A percentile compares a stretch with the other conserved stretches of the same genome.
phyloP scores from a whole-genome alignment of 2,329 filamentous ascomycete species.

The Pestalotiopsis sp. region DNA sequence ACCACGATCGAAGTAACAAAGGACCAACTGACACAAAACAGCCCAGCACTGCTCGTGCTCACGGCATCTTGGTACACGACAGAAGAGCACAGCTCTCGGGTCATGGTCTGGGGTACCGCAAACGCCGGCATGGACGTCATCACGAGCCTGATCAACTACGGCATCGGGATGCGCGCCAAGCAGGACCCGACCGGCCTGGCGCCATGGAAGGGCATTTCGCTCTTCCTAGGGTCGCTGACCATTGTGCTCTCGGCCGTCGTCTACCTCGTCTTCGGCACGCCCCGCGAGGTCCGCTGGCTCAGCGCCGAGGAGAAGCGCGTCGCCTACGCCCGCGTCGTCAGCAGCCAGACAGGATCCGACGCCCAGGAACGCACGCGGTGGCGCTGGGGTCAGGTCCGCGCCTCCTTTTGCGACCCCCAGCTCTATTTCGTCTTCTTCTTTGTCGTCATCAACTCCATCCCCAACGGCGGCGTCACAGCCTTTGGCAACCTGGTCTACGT shows the following conservation, averaged over 20 bases:
- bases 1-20: neutral
- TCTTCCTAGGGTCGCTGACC: slow-evolving; percentile 31
- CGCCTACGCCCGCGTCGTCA: slow-evolving; percentile 29
- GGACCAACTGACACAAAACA: slow-evolving; percentile 29
- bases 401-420: slow-evolving; percentile 32
- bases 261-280: slow-evolving; percentile 33
- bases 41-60: slow-evolving; percentile 32
- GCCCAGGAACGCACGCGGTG: slow-evolving; percentile 27
- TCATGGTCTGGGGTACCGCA: slow-evolving; percentile 34
- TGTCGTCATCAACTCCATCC: slow-evolving; percentile 34
- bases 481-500: slow-evolving; percentile 34
- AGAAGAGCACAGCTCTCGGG: slow-evolving; percentile 30
- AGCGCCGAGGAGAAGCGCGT: slow-evolving; percentile 31
- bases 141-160: slow-evolving; percentile 31
- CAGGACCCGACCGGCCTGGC: slow-evolving; percentile 24
- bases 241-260: slow-evolving; percentile 24
- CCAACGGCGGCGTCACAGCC: slow-evolving; percentile 35
- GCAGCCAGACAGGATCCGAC: slow-evolving; percentile 31
- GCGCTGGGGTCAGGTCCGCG: slow-evolving; percentile 30
- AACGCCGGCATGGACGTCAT: slow-evolving; percentile 36
- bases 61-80: slow-evolving; percentile 36
- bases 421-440: slow-evolving; percentile 38
- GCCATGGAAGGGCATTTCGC: slow-evolving; percentile 32
- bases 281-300: slow-evolving; percentile 32
- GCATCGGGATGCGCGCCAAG: slow-evolving; percentile 25